Percentiles rank a stretch among this genome's conserved stretches.
These are phyloP conservation scores for Cordyceps sp. DNA, from an alignment of 2,329 filamentous ascomycete species.

Conservation along the genomic window DNA sequence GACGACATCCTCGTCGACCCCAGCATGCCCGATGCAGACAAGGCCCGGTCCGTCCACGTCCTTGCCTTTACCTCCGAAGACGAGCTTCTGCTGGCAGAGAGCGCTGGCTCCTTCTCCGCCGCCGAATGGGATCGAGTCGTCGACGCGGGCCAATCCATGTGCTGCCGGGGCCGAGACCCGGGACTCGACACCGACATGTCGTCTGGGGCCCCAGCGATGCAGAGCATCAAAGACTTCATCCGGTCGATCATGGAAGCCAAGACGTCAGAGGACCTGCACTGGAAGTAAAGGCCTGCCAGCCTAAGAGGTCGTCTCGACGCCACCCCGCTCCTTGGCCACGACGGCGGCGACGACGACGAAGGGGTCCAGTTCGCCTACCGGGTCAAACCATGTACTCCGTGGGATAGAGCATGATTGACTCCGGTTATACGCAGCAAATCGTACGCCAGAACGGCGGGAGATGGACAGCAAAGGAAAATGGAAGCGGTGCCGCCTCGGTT, in stretches of 20 bases:
- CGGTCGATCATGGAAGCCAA: constrained; percentile 43
- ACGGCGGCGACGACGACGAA: too few species aligned
- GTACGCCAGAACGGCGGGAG: too few species aligned
- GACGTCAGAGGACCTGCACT: constrained; percentile 34
- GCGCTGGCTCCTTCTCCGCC: constrained; percentile 61
- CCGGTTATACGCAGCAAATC: too few species aligned
- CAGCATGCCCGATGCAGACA: constrained; percentile 40
- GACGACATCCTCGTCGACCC: constrained; percentile 40
- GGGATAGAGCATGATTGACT: too few species aligned
- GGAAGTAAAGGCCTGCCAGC: constrained; percentile 27
- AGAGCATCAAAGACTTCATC: constrained; percentile 41
- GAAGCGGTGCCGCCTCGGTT: too few species aligned
- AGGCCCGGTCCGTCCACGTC: constrained; percentile 61
- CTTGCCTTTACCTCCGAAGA: constrained; percentile 63
- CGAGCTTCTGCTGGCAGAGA: constrained; percentile 63
- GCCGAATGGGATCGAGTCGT: constrained; percentile 60
- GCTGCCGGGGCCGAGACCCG: constrained; percentile 28
- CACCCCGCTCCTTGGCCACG: too few species aligned
- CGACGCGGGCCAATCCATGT: constrained; percentile 46
- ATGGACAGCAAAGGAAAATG: too few species aligned
- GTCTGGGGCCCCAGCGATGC: constrained; percentile 24
- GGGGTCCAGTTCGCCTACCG: too few species aligned
- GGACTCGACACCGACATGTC: constrained; percentile 26
- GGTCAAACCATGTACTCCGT: too few species aligned
- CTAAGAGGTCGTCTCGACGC: neutral